Evolutionary conservation across 2,329 filamentous ascomycete genomes (phyloP).

Genomic region (Chrysosporium queenslandicum): DNA sequence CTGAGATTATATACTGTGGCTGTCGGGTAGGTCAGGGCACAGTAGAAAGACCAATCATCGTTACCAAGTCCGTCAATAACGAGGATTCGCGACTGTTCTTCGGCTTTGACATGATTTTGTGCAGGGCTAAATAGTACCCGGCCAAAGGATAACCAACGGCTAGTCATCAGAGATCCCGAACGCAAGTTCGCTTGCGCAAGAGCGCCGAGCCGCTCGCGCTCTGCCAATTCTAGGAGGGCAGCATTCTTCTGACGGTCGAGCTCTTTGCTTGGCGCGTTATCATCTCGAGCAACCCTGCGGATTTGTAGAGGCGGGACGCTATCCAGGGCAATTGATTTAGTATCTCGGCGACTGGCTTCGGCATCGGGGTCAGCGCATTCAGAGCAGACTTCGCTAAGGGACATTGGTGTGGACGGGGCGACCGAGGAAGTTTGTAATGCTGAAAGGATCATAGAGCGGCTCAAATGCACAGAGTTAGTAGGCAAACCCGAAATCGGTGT

Average conservation of each 20-base stretch:
- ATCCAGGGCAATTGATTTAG: not conserved
- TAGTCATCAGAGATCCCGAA: slow-evolving; percentile 43
- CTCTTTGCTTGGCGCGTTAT: slow-evolving; percentile 18
- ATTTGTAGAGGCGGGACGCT: not conserved
- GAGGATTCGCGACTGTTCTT: slow-evolving; percentile 36
- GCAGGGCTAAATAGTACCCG: slow-evolving; percentile 43
- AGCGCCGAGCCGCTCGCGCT: slow-evolving; percentile 34
- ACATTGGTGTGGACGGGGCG: slow-evolving; percentile 43
- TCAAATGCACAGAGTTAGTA: slow-evolving; percentile 33
- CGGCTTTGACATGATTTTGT: slow-evolving; percentile 36
- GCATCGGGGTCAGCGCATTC: slow-evolving; percentile 38
- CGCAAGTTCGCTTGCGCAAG: slow-evolving; percentile 39
- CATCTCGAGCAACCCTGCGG: slow-evolving; percentile 7
- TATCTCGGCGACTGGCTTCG: slow-evolving; percentile 22
- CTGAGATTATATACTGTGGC: slow-evolving; percentile 39
- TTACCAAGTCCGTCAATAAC: slow-evolving; percentile 44
- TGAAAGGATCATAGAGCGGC: slow-evolving; percentile 43
- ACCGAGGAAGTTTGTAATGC: slow-evolving; percentile 42
- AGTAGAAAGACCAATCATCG: slow-evolving; percentile 45
- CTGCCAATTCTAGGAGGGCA: slow-evolving; percentile 31
- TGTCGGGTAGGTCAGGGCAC: slow-evolving; percentile 40
- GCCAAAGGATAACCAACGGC: slow-evolving; percentile 43
- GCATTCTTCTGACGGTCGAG: slow-evolving; percentile 28
- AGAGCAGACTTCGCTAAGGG: slow-evolving; percentile 45
- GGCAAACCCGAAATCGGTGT: slow-evolving; percentile 20